phyloP scores from a whole-genome alignment of 2,329 filamentous ascomycete genomes.

The Elsinoe ampelina region DNA sequence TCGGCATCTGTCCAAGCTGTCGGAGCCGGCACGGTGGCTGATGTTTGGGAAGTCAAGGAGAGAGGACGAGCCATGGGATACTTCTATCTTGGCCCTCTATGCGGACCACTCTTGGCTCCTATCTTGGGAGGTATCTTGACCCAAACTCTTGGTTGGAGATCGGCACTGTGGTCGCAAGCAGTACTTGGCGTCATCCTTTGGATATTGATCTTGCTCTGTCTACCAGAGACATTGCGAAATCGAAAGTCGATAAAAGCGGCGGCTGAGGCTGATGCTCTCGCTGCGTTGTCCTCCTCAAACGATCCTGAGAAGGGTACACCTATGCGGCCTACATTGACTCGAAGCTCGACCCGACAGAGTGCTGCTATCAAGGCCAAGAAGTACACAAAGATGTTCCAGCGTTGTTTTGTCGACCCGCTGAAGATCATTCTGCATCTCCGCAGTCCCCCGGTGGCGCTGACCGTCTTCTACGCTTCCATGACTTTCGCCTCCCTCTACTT shows the following conservation, averaged over 20 bases:
- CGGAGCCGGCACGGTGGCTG: slow-evolving; percentile 72
- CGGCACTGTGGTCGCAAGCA: slow-evolving; percentile 67
- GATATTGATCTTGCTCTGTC: slow-evolving; percentile 48
- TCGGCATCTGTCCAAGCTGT: slow-evolving; percentile 75
- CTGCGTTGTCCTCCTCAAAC: slow-evolving; percentile 19
- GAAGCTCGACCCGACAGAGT: slow-evolving; percentile 54
- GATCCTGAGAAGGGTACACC: slow-evolving; percentile 20
- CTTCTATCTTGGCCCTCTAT: slow-evolving; percentile 71
- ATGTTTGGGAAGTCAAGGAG: slow-evolving; percentile 66
- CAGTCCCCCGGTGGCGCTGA: slow-evolving; percentile 63
- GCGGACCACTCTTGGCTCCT: slow-evolving; percentile 64
- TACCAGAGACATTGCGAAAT: slow-evolving; percentile 53
- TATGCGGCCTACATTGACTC: slow-evolving; percentile 24
- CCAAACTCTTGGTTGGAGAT: slow-evolving; percentile 61
- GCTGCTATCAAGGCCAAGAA: slow-evolving; percentile 48
- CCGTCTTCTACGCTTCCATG: slow-evolving; percentile 64
- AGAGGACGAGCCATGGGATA: slow-evolving; percentile 71
- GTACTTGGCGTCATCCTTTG: slow-evolving; percentile 57
- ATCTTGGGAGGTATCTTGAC: slow-evolving; percentile 68
- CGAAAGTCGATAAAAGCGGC: slow-evolving; percentile 24
- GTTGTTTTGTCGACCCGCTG: slow-evolving; percentile 62
- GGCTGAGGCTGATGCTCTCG: slow-evolving; percentile 24
- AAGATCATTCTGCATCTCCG: slow-evolving; percentile 61
- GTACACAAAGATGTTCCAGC: slow-evolving; percentile 46
- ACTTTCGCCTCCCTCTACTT: slow-evolving; percentile 69